Evolutionary conservation across 2,329 filamentous ascomycete genomes (phyloP).

Genomic region (Neopestalotiopsis clavispora): DNA sequence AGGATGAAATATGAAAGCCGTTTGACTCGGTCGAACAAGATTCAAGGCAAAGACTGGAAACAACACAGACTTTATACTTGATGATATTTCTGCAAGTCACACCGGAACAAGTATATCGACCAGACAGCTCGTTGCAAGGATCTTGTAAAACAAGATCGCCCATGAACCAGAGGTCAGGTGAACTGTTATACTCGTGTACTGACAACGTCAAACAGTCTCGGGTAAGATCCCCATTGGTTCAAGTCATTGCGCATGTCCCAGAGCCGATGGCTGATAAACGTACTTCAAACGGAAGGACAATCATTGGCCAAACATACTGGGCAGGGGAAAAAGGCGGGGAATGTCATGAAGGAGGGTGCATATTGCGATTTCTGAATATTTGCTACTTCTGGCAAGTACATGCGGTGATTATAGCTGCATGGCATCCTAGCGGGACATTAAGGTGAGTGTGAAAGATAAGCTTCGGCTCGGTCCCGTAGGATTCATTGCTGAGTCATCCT

Average conservation of each 20-base stretch:
- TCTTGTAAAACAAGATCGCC: too few relatives aligned
- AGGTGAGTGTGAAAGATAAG: neutral
- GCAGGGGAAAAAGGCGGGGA: neutral
- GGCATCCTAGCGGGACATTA: slow-evolving; percentile 11
- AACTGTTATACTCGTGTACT: slow-evolving; percentile 3
- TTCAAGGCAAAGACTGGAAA: neutral
- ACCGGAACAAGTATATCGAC: neutral
- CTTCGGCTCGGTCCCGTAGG: neutral
- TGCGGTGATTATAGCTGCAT: neutral
- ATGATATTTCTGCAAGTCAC: neutral
- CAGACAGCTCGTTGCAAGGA: neutral
- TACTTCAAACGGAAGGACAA: neutral
- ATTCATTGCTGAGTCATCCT: neutral
- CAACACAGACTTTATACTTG: neutral
- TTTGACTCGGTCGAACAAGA: neutral
- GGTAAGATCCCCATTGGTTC: neutral
- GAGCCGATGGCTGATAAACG: slow-evolving; percentile 8
- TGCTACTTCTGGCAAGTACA: slow-evolving; percentile 13
- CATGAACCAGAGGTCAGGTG: neutral
- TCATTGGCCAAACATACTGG: neutral
- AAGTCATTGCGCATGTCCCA: neutral
- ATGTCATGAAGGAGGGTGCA: neutral
- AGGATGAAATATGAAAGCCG: neutral
- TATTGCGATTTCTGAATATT: neutral
- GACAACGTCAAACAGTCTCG: neutral